Evolutionary conservation across 345 rosid genomes (phyloP).

Genomic region (Cardamine chenopodiifolia): DNA sequence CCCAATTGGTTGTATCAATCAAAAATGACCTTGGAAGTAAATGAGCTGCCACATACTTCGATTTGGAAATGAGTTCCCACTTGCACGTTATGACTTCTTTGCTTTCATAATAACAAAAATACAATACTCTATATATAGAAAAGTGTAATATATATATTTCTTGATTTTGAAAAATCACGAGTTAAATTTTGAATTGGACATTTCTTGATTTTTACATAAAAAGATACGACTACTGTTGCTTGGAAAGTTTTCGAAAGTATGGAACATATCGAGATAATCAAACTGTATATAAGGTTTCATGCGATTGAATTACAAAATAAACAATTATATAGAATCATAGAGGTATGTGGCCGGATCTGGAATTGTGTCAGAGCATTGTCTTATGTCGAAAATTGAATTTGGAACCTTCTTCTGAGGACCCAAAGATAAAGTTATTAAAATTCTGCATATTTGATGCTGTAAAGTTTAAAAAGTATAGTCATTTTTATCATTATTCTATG

Average conservation of each 20-base stretch:
- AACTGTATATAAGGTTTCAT: slow-evolving; percentile 14
- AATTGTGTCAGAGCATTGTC: slow-evolving; percentile 43
- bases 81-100: slow-evolving; percentile 27
- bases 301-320: slow-evolving; percentile 14
- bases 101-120: slow-evolving; percentile 13
- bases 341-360: slow-evolving; percentile 33
- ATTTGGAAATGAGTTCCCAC: slow-evolving; percentile 12
- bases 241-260: slow-evolving; percentile 23
- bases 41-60: slow-evolving; percentile 18
- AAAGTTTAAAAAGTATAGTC: not conserved
- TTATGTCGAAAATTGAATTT: slow-evolving; percentile 30
- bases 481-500: slow-evolving; percentile 7
- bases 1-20: slow-evolving; percentile 27
- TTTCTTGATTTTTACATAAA: slow-evolving; percentile 33
- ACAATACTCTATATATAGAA: not conserved
- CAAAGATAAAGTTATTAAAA: slow-evolving; percentile 19
- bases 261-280: slow-evolving; percentile 28
- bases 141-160: no score
- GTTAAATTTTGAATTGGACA: slow-evolving; percentile 15
- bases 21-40: slow-evolving; percentile 18
- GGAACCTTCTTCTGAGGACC: slow-evolving; percentile 42
- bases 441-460: not conserved
- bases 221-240: slow-evolving; percentile 22
- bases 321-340: slow-evolving; percentile 21
- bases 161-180: slow-evolving; percentile 21